Percentiles rank a stretch among this genome's conserved stretches.
Conservation (phyloP, 2,329 filamentous ascomycete species). For the Dactylellina drechsleri region DNA sequence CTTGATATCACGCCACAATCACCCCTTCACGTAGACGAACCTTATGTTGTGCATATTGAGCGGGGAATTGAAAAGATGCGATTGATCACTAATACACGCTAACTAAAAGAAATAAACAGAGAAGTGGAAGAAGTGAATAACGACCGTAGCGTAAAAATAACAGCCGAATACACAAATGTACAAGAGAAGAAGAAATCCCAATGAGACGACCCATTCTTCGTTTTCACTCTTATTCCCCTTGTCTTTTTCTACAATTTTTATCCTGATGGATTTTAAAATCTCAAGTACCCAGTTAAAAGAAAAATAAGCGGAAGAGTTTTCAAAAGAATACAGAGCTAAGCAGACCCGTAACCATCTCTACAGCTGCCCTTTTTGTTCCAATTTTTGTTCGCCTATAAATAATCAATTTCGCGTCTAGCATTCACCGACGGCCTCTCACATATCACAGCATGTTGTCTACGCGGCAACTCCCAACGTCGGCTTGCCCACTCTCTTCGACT, state of each 20-base stretch:
- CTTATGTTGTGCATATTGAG: background rate
- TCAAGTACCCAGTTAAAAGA: constrained; percentile 13
- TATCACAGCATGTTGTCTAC: constrained; percentile 26
- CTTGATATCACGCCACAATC: constrained; percentile 51
- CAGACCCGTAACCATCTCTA: constrained; percentile 18
- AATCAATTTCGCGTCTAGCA: constrained; percentile 7
- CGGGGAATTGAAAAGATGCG: constrained; percentile 23
- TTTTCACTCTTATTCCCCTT: too few relatives aligned
- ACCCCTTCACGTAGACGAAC: constrained; percentile 12
- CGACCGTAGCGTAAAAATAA: constrained; percentile 48
- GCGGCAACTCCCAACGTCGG: constrained; percentile 56
- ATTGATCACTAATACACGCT: constrained; percentile 54
- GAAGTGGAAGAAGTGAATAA: constrained; percentile 32
- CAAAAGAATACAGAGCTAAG: constrained; percentile 38
- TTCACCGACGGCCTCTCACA: too few relatives aligned
- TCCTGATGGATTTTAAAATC: background rate
- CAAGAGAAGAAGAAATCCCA: constrained; percentile 37
- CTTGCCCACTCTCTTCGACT: constrained; percentile 75
- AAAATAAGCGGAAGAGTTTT: constrained; percentile 18
- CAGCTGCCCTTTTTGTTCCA: constrained; percentile 2
- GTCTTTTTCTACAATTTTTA: background rate
- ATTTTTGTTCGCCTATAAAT: constrained; percentile 2
- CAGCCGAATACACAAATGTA: constrained; percentile 33
- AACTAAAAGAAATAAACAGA: constrained; percentile 38
- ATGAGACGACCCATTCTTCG: constrained; percentile 11